Conservation (phyloP, 1,284 basidiomycete species). For the Coniophora puteana region DNA sequence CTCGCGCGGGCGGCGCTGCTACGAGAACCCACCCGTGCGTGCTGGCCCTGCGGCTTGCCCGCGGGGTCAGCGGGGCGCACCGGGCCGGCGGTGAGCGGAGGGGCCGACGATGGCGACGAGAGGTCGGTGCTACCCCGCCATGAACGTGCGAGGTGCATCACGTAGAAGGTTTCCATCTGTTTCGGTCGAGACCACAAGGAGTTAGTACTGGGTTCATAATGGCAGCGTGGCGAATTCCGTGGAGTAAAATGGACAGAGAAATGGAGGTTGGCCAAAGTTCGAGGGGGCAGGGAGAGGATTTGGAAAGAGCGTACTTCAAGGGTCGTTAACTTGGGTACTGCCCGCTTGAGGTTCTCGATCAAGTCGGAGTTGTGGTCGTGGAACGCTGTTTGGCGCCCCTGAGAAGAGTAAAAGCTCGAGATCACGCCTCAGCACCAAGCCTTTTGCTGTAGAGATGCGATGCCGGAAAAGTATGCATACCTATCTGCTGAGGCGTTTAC, state of each 20-base stretch:
- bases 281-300: constrained; percentile 3
- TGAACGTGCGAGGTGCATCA: constrained; percentile 68
- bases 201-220: constrained; percentile 5
- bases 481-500: constrained; percentile 78
- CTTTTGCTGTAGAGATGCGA: neutral
- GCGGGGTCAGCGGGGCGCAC: constrained; percentile 32
- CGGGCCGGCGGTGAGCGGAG: constrained; percentile 43
- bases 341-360: constrained; percentile 50
- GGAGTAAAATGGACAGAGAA: constrained; percentile 8
- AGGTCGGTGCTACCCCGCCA: constrained; percentile 40
- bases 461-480: constrained; percentile 28
- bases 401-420: constrained; percentile 80
- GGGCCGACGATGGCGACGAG: constrained; percentile 17
- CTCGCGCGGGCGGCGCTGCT: constrained; percentile 18
- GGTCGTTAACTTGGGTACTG: constrained; percentile 52
- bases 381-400: constrained; percentile 79
- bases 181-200: neutral
- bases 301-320: constrained; percentile 51
- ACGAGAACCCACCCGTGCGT: constrained; percentile 8
- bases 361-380: constrained; percentile 70
- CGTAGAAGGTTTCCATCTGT: constrained; percentile 82
- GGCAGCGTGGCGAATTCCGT: too few relatives aligned
- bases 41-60: neutral
- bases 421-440: constrained; percentile 6
- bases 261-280: too few relatives aligned